Percentiles rank a stretch among this genome's conserved stretches.
Evolutionary conservation across 768 basidiomycete genomes (phyloP).

Genomic region (Aureoboletus auriporus): DNA sequence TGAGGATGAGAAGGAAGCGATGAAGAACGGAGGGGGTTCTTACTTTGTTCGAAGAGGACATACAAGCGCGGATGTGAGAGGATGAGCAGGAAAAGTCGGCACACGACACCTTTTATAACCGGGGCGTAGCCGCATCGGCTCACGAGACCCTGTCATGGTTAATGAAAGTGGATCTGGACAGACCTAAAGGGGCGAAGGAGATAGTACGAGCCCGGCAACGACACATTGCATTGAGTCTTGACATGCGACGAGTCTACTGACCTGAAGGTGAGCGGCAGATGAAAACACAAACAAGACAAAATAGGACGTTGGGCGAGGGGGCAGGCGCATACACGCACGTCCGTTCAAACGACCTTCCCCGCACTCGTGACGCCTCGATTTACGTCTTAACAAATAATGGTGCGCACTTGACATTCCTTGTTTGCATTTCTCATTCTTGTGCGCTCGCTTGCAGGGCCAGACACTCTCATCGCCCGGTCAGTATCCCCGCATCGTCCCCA

Average conservation of each 20-base stretch:
- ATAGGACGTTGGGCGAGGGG: slow-evolving; percentile 14
- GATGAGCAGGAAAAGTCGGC: slow-evolving; percentile 6
- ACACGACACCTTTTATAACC: slow-evolving; percentile 27
- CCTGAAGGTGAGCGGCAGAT: background rate
- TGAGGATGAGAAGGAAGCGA: too few relatives aligned
- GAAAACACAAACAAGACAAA: slow-evolving; percentile 32
- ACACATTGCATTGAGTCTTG: too few relatives aligned
- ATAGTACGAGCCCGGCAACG: too few relatives aligned
- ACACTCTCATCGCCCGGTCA: slow-evolving; percentile 77
- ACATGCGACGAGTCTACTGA: too few relatives aligned
- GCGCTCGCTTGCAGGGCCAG: slow-evolving; percentile 59
- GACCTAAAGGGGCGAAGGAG: too few relatives aligned
- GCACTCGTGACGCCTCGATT: slow-evolving; percentile 8
- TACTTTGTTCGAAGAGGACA: too few relatives aligned
- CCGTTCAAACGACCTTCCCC: background rate
- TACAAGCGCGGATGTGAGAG: too few relatives aligned
- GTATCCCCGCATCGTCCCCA: slow-evolving; percentile 21
- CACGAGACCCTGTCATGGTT: slow-evolving; percentile 7
- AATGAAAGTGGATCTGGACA: slow-evolving; percentile 8
- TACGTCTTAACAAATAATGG: slow-evolving; percentile 31
- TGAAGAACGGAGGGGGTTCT: too few relatives aligned
- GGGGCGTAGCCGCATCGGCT: slow-evolving; percentile 3
- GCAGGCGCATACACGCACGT: slow-evolving; percentile 17
- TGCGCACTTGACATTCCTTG: slow-evolving; percentile 12
- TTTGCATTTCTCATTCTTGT: slow-evolving; percentile 3